Conservation (phyloP, 768 basidiomycete genomes). For the Boletus speciosus region DNA sequence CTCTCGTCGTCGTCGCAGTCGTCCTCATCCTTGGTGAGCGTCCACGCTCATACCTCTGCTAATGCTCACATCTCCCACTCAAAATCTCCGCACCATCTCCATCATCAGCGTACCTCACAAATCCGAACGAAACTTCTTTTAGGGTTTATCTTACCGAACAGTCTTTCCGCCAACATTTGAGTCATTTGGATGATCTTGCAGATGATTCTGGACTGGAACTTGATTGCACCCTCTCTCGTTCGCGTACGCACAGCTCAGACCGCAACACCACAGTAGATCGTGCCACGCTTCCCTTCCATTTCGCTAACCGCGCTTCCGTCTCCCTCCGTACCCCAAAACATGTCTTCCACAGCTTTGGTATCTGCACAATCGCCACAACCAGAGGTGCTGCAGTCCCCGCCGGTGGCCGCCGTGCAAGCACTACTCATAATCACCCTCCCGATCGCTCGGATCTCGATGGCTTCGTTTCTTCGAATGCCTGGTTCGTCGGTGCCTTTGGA, state of each 20-base stretch:
- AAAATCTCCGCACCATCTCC: background rate
- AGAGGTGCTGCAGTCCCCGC: constrained; percentile 36
- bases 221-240: constrained; percentile 26
- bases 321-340: constrained; percentile 90
- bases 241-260: constrained; percentile 25
- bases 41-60: constrained; percentile 1
- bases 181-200: constrained; percentile 67
- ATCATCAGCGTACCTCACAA: constrained; percentile 83
- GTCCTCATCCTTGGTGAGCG: constrained; percentile 68
- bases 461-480: constrained; percentile 66
- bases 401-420: constrained; percentile 55
- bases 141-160: constrained; percentile 95
- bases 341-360: constrained; percentile 79
- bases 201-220: constrained; percentile 46
- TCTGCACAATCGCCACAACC: constrained; percentile 76
- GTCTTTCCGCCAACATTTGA: constrained; percentile 92
- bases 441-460: constrained; percentile 37
- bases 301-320: constrained; percentile 89
- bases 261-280: constrained; percentile 20
- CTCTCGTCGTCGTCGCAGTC: constrained; percentile 65
- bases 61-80: background rate
- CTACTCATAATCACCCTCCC: constrained; percentile 14
- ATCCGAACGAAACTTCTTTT: constrained; percentile 92
- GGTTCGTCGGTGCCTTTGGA: constrained; percentile 90
- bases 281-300: constrained; percentile 56